A percentile compares a stretch with the other conserved stretches of the same genome.
Evolutionary conservation across 1,284 basidiomycete genomes (phyloP).

Genomic region (Apiotrichum laibachii): DNA sequence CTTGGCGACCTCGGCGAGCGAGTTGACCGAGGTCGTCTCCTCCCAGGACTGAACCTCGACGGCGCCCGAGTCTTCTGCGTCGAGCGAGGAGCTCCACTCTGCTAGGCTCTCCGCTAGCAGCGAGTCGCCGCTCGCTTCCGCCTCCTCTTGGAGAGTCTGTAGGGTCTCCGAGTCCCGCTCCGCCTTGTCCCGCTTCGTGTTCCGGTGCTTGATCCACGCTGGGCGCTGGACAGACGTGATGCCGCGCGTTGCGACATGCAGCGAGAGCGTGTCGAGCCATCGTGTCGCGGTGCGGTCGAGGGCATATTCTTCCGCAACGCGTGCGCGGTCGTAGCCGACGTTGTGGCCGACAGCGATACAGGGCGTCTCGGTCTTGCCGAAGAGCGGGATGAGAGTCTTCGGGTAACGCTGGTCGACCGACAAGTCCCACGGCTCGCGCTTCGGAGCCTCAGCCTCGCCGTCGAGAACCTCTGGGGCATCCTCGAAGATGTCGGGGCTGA

Average conservation of each 20-base stretch:
- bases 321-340: slow-evolving; percentile 86
- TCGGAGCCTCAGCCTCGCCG: slow-evolving; percentile 4
- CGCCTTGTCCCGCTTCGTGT: slow-evolving; percentile 52
- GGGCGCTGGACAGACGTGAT: slow-evolving; percentile 94
- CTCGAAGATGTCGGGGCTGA: slow-evolving; percentile 86
- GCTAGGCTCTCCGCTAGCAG: slow-evolving; percentile 30
- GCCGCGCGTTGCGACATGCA: slow-evolving; percentile 91
- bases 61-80: slow-evolving; percentile 33
- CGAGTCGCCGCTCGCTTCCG: slow-evolving; percentile 56
- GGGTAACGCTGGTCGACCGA: slow-evolving; percentile 25
- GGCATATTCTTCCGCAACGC: slow-evolving; percentile 81
- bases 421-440: slow-evolving; percentile 31
- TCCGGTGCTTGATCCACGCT: slow-evolving; percentile 78
- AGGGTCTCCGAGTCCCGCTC: slow-evolving; percentile 36
- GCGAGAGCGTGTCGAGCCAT: slow-evolving; percentile 91
- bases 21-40: slow-evolving; percentile 87
- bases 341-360: slow-evolving; percentile 89
- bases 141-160: slow-evolving; percentile 52
- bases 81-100: slow-evolving; percentile 43
- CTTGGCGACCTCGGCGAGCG: slow-evolving; percentile 84
- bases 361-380: slow-evolving; percentile 40
- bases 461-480: slow-evolving; percentile 22
- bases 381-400: slow-evolving; percentile 45
- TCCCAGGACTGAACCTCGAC: slow-evolving; percentile 63
- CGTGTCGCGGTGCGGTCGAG: slow-evolving; percentile 68